Evolutionary conservation across 164 flowering plant species (phyloP).

Genomic region (Kingdonia uniflora): DNA sequence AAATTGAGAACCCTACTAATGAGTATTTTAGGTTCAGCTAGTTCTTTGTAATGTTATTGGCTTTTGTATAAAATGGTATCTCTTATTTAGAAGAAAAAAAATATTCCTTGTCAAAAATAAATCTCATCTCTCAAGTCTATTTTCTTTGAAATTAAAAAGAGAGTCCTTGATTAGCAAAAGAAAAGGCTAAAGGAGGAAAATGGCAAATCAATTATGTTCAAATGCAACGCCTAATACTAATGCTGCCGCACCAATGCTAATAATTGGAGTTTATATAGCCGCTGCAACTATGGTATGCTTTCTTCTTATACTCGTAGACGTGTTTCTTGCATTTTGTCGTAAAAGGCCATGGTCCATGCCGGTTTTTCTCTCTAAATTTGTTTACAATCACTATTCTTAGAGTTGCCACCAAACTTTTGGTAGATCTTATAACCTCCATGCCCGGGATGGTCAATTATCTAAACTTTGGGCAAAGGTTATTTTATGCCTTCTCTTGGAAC

Average conservation of each 20-base stretch:
- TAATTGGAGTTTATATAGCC: background rate
- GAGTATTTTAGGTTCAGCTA: too few species aligned
- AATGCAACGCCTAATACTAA: background rate
- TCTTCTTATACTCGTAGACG: background rate
- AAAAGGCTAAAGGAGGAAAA: too few species aligned
- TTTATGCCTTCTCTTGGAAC: background rate
- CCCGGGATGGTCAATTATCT: background rate
- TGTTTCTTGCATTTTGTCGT: background rate
- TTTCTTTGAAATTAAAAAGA: too few species aligned
- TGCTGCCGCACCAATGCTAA: background rate
- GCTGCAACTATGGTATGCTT: background rate
- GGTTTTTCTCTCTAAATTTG: background rate
- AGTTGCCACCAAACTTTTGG: background rate
- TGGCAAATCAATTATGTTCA: background rate
- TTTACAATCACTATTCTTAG: background rate
- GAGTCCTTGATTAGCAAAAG: too few species aligned
- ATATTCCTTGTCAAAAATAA: too few species aligned
- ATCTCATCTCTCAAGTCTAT: too few species aligned
- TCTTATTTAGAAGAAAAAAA: too few species aligned
- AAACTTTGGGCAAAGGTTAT: background rate
- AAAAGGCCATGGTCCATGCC: background rate
- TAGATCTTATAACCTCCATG: background rate
- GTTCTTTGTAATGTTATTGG: too few species aligned
- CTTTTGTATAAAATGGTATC: too few species aligned
- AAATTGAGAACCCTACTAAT: too few species aligned